Base-by-base conservation (phyloP, 768 basidiomycete genomes). In the Auricularia sp. region DNA sequence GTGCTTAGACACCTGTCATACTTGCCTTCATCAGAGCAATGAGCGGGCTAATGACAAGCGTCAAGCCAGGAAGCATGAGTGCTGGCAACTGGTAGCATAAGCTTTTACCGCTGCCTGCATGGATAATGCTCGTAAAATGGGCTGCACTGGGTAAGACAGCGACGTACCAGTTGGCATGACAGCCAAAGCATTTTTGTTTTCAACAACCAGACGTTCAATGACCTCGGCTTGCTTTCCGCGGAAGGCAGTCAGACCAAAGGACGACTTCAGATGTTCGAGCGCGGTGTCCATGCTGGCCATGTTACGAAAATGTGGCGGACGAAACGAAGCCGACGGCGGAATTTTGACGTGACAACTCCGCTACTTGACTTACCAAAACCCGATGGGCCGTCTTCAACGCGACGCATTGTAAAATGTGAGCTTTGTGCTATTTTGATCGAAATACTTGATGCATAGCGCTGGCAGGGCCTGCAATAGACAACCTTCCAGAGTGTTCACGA, bases 141-240 rank as follows among this genome's bases (percentile, higher is more conserved):
- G 16, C 14, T 34, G 35, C 14, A 61, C 1, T 2, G 18, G 21
- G n/a, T 18, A 66, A 63, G 39, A 61, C 72, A 42, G 3, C 39
- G 39, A 70, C 76, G 67, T 79, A 59, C 56, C 78, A 24, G 79
- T 80, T 1, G 79, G 79, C 63, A 74, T 78, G 6, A 80, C 65
- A 3, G 78, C 79, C 1, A 82, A 75, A 0, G 77, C 75, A 63
- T 79, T 80, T 24, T 79, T 72, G 37, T 77, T 73, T 1, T 79
- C 71, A 21, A 75, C 78, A 0, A 81, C 36, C 1, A 81, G 69
- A 3, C 77, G 72, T 8, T 71, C 67, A 34, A 81, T 75, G 34
- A 78, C 78, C 65, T 70, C 69, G 65, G 74, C 76, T 65, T 81
- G 80, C 24, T 76, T 72, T 11, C 78, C 70, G 0, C 79, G 73